phyloP scores from a whole-genome alignment of 768 basidiomycete genomes.

The Ramaria sp. region DNA sequence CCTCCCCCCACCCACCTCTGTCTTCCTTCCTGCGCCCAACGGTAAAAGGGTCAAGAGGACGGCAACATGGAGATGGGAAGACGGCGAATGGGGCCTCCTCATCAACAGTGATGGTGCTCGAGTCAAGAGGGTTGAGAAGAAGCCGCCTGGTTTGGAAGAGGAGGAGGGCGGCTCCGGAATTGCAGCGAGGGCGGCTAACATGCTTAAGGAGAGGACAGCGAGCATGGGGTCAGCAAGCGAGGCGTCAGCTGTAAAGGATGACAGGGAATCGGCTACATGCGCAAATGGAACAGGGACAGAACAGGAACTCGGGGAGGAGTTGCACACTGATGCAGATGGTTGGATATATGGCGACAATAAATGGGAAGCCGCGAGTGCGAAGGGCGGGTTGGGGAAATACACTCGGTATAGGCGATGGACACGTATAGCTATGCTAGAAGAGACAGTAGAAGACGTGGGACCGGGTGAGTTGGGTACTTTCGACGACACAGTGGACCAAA shows the following conservation, averaged over 20 bases:
- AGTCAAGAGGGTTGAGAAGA: constrained; percentile 46
- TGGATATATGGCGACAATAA: constrained; percentile 96
- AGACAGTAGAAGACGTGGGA: constrained; percentile 44
- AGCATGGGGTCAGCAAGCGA: constrained; percentile 11
- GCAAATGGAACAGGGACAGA: not conserved
- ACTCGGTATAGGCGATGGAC: constrained; percentile 84
- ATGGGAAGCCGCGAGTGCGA: constrained; percentile 70
- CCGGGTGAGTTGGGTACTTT: constrained; percentile 3
- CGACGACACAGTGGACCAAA: not conserved
- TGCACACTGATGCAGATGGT: constrained; percentile 67
- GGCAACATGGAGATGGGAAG: constrained; percentile 84
- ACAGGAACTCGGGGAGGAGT: constrained; percentile 7
- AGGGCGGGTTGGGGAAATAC: constrained; percentile 87
- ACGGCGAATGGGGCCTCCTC: constrained; percentile 81
- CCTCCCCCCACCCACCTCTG: constrained; percentile 51
- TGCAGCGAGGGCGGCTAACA: constrained; percentile 44
- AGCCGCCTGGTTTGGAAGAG: constrained; percentile 41
- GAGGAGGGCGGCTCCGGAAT: constrained; percentile 29
- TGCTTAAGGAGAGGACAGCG: constrained; percentile 31
- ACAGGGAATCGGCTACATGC: constrained; percentile 4
- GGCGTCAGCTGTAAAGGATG: constrained; percentile 16
- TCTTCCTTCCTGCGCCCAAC: constrained; percentile 35
- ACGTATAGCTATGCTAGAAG: constrained; percentile 67
- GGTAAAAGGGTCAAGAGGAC: constrained; percentile 48
- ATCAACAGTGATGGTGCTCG: constrained; percentile 44